Evolutionary conservation across 352 stramenopile genomes (phyloP).

Genomic region (Phytopythium montanum): DNA sequence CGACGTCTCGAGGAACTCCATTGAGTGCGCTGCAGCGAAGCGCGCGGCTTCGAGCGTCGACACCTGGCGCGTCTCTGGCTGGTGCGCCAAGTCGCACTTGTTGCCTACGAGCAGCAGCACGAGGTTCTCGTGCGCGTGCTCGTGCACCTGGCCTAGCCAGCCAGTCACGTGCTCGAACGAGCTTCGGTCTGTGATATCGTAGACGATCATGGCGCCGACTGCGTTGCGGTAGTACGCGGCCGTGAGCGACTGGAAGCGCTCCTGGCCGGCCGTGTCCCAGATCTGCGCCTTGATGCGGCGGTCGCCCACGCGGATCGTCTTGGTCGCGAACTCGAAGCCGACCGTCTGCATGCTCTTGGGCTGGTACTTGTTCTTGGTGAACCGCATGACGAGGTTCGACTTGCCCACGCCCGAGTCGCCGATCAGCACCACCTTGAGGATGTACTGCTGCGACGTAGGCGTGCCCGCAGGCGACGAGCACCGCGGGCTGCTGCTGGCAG

Average conservation of each 20-base stretch:
- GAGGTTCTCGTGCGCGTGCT: constrained; percentile 80
- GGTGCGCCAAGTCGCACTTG: constrained; percentile 83
- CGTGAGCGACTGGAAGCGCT: constrained; percentile 90
- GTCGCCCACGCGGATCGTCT: constrained; percentile 81
- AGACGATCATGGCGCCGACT: constrained; percentile 90
- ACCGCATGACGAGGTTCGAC: constrained; percentile 84
- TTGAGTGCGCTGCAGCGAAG: constrained; percentile 73
- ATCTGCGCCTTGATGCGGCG: constrained; percentile 86
- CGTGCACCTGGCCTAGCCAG: constrained; percentile 79
- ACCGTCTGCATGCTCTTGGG: constrained; percentile 75
- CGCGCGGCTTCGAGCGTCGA: constrained; percentile 83
- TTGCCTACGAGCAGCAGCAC: constrained; percentile 85
- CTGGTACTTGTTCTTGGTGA: constrained; percentile 89
- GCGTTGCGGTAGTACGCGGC: constrained; percentile 91
- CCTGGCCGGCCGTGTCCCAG: constrained; percentile 87
- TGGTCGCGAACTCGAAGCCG: constrained; percentile 86
- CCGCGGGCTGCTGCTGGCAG: constrained; percentile 46
- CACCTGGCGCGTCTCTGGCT: constrained; percentile 73
- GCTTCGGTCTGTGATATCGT: constrained; percentile 88
- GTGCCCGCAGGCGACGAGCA: constrained; percentile 28
- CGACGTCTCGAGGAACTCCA: constrained; percentile 88
- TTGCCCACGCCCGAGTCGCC: constrained; percentile 87
- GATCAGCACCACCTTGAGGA: constrained; percentile 88
- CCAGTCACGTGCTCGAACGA: constrained; percentile 80
- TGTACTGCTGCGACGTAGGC: constrained; percentile 38